Conservation (phyloP, 768 basidiomycete species). For the Tulasnella sp. region DNA sequence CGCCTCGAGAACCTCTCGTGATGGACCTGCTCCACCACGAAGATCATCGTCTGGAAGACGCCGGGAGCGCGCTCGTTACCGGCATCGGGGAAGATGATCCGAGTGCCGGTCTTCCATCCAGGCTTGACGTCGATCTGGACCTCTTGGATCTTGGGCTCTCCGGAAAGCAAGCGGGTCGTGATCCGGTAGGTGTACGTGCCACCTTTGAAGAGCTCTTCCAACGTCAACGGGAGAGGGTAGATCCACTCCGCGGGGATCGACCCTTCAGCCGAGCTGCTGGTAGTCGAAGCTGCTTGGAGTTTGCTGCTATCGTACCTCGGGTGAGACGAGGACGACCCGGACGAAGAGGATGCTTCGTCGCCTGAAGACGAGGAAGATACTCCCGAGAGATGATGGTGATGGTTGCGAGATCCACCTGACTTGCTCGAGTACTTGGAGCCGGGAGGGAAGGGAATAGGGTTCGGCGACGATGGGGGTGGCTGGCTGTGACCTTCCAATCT, state of each 20-base stretch:
- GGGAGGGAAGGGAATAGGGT: background rate
- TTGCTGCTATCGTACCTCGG: background rate
- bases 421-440: background rate
- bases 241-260: constrained; percentile 49
- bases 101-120: constrained; percentile 58
- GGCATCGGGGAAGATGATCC: constrained; percentile 52
- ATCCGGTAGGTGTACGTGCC: constrained; percentile 56
- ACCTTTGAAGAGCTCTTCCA: constrained; percentile 60
- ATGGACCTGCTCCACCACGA: constrained; percentile 56
- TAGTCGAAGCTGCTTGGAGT: background rate
- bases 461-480: background rate
- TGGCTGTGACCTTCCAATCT: background rate
- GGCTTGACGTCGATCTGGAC: constrained; percentile 57
- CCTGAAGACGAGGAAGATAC: constrained; percentile 6
- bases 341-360: constrained; percentile 16
- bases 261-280: background rate
- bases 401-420: background rate
- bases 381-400: constrained; percentile 1
- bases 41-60: constrained; percentile 60
- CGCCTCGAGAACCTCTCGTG: constrained; percentile 54
- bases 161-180: constrained; percentile 51
- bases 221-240: constrained; percentile 57
- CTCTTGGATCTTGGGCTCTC: constrained; percentile 42
- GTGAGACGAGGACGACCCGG: background rate
- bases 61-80: constrained; percentile 62